Evolutionary conservation across 805 yeast genomes (phyloP).

Genomic region (Kazachstania bromeliacearum): DNA sequence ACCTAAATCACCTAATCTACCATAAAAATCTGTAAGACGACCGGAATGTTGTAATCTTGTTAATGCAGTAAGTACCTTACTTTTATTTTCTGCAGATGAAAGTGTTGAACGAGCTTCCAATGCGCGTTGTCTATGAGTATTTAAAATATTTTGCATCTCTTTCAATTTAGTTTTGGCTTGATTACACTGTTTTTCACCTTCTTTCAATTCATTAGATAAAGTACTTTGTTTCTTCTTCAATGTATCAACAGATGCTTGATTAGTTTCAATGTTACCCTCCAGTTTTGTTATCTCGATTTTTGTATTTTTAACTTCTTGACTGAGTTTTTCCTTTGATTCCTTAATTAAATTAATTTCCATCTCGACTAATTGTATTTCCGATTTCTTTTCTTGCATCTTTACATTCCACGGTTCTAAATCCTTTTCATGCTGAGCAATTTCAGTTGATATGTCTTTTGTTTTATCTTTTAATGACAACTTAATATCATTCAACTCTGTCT

Average conservation of each 20-base stretch:
- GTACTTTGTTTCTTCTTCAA: conserved; percentile 41
- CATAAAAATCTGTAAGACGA: conserved; percentile 75
- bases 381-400: conserved; percentile 50
- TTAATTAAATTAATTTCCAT: conserved; percentile 54
- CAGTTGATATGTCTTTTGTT: conserved; percentile 56
- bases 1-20: conserved; percentile 90
- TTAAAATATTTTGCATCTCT: conserved; percentile 45
- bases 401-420: conserved; percentile 79
- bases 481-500: conserved; percentile 48
- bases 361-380: conserved; percentile 54
- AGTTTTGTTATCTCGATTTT: conserved; percentile 37
- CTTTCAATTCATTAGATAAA: conserved; percentile 42
- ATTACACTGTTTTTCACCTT: conserved; percentile 50
- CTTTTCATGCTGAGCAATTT: conserved; percentile 54
- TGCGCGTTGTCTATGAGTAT: conserved; percentile 48
- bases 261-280: conserved; percentile 39
- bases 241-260: conserved; percentile 38
- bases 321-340: conserved; percentile 36
- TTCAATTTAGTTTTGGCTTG: conserved; percentile 41
- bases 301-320: conserved; percentile 37
- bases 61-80: conserved; percentile 61
- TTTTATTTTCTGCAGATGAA: conserved; percentile 54
- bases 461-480: conserved; percentile 60
- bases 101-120: conserved; percentile 58
- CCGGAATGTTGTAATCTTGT: conserved; percentile 67